A percentile compares a stretch with the other conserved stretches of the same genome.
These are phyloP conservation scores for Thermothielavioides terrestris DNA, from an alignment of 495 filamentous ascomycete genomes.

Conservation along the genomic window DNA sequence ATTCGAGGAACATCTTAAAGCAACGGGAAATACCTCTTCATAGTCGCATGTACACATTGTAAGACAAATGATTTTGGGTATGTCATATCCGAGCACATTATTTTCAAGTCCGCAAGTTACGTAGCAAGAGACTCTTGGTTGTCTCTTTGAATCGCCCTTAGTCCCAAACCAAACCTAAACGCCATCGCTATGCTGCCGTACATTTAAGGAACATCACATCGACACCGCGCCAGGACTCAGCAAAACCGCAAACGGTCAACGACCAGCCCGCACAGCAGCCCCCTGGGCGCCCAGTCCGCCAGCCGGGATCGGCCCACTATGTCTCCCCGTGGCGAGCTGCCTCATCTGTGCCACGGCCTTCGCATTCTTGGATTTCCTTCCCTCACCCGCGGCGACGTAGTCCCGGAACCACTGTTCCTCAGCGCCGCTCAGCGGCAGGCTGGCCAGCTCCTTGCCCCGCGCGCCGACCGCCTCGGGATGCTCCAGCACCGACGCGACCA, in stretches of 20 bases:
- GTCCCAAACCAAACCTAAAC: slow-evolving; percentile 3
- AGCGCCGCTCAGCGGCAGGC: slow-evolving; percentile 54
- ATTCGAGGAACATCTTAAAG: too few relatives aligned
- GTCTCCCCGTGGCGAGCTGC: slow-evolving; percentile 34
- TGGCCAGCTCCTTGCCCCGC: slow-evolving; percentile 59
- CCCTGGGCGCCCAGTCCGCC: not conserved
- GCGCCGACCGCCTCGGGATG: slow-evolving; percentile 31
- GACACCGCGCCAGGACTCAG: not conserved
- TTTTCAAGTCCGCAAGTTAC: too few relatives aligned
- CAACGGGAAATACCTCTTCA: too few relatives aligned
- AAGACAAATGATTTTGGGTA: too few relatives aligned
- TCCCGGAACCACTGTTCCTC: slow-evolving; percentile 70
- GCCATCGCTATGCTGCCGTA: slow-evolving; percentile 8
- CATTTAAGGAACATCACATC: not conserved
- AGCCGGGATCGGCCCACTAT: slow-evolving; percentile 1
- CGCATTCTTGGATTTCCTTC: slow-evolving; percentile 50
- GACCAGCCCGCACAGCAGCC: not conserved
- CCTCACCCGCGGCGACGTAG: slow-evolving; percentile 52
- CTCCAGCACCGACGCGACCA: slow-evolving; percentile 57
- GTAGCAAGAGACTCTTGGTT: too few relatives aligned
- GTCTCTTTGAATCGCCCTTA: too few relatives aligned
- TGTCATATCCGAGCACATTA: too few relatives aligned
- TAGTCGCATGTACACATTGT: too few relatives aligned
- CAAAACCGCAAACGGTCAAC: not conserved
- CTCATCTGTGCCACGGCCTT: slow-evolving; percentile 65